Evolutionary conservation across 2,329 filamentous ascomycete genomes (phyloP).

Genomic region (Metarhizium brunneum): DNA sequence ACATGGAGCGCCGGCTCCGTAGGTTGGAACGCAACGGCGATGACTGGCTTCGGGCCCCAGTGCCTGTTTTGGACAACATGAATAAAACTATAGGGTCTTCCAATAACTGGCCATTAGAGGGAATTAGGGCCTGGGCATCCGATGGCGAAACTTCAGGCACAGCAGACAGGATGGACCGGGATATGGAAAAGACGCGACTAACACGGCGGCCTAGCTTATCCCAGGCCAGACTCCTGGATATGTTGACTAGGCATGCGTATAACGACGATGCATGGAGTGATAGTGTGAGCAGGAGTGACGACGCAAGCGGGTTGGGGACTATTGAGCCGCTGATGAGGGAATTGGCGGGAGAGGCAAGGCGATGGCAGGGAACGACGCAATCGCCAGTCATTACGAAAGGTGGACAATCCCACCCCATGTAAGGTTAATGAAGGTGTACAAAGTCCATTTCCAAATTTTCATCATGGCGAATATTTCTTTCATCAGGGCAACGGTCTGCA

Average conservation of each 20-base stretch:
- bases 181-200: conserved; percentile 10
- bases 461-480: neutral
- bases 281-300: conserved; percentile 17
- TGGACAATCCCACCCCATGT: neutral
- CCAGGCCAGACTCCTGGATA: conserved; percentile 19
- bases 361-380: conserved; percentile 10
- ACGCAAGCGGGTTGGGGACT: conserved; percentile 26
- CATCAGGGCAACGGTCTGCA: neutral
- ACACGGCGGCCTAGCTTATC: conserved; percentile 17
- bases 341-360: conserved; percentile 22
- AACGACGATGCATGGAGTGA: conserved; percentile 14
- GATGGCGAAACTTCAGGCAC: conserved; percentile 19
- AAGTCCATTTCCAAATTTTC: neutral
- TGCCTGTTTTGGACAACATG: conserved; percentile 35
- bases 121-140: conserved; percentile 20
- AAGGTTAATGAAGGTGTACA: neutral
- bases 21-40: conserved; percentile 38
- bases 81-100: conserved; percentile 23
- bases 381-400: conserved; percentile 1
- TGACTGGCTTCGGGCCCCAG: conserved; percentile 32
- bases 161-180: conserved; percentile 5
- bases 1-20: conserved; percentile 37
- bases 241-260: conserved; percentile 10
- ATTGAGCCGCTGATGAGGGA: conserved; percentile 37
- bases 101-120: conserved; percentile 8